phyloP scores from a whole-genome alignment of 768 basidiomycete species.

The Arthromyces matolae region DNA sequence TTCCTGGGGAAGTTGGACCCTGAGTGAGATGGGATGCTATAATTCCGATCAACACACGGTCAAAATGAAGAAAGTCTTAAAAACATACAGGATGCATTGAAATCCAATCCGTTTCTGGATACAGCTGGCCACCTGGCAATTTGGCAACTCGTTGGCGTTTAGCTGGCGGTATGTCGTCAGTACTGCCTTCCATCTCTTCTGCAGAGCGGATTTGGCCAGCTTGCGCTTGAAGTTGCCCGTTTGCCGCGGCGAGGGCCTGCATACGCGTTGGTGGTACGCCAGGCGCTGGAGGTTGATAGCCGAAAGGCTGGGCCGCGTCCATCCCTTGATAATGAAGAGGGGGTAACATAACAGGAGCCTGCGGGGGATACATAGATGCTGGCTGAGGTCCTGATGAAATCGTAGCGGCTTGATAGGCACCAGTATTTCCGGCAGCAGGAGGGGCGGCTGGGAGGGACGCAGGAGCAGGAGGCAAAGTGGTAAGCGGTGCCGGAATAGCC shows the following conservation, averaged over 20 bases:
- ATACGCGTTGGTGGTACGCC: conserved; percentile 70
- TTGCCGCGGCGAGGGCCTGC: conserved; percentile 54
- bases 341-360: conserved; percentile 74
- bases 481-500: conserved; percentile 63
- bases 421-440: conserved; percentile 38
- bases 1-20: conserved; percentile 79
- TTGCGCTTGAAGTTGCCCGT: conserved; percentile 48
- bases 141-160: conserved; percentile 88
- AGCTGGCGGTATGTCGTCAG: conserved; percentile 69
- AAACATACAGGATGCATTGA: conserved; percentile 74
- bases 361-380: conserved; percentile 57
- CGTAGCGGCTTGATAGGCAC: conserved; percentile 76
- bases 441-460: conserved; percentile 74
- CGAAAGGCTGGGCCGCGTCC: conserved; percentile 73
- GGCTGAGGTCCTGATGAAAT: conserved; percentile 92
- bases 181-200: conserved; percentile 73
- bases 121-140: conserved; percentile 77
- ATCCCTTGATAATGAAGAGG: conserved; percentile 83
- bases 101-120: conserved; percentile 89
- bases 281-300: conserved; percentile 65
- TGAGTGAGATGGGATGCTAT: conserved; percentile 82
- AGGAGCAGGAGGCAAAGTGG: conserved; percentile 63
- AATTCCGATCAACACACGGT: neutral
- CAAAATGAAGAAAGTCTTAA: neutral
- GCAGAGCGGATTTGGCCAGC: conserved; percentile 74